Evolutionary conservation across 108 stramenopile species (phyloP), one percentile per base, ranked within the genome.

Genomic region (Asterionellopsis glacialis): DNA sequence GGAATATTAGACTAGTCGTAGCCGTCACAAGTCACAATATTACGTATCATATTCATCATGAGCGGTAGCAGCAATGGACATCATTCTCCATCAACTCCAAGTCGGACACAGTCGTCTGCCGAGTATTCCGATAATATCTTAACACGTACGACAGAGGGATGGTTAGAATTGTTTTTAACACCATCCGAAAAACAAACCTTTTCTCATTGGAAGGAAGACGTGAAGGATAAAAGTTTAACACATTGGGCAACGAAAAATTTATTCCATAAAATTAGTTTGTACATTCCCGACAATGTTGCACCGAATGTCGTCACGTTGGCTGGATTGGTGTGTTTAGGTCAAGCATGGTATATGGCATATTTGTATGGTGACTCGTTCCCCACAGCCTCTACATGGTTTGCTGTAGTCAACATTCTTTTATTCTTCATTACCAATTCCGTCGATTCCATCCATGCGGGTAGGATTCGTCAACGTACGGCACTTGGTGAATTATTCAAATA

Each of bases 401-500:
- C 88, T 1, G 81, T 87, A 28, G 68, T 73, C 26, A 79, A 70
- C 61, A 91, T 95, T 44, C 27, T 86, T 15, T 54, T 88, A 33
- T 95, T 95, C 79, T 90, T 80, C 63, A 66, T 77, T 11, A 70
- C 74, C 10, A 81, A 81, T 55, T 81, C 77, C 49, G 57, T 91
- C 9, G 77, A 82, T 48, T 67, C 72, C 25, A 61, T 75, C 19
- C 93, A 95, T 51, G 88, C 90, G 53, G 83, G 88, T 72, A 73
- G 85, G 23, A 87, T 95, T 53, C 80, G 93, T 33, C 90, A 95
- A 69, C 72, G 75, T 1, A 90, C 86, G 41, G 74, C 93, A 1
- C 68, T 95, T 50, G 83, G 84, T 19, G 93, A 91, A 57, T 72
- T 91, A 15, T 95, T 95, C 79, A 91, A 95, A 61, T 91, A 95